Evolutionary conservation across 225 moss, liverwort and hornwort genomes (phyloP), one percentile per base, ranked within the genome.

Genomic region (Pseudisothecium myosuroides): DNA sequence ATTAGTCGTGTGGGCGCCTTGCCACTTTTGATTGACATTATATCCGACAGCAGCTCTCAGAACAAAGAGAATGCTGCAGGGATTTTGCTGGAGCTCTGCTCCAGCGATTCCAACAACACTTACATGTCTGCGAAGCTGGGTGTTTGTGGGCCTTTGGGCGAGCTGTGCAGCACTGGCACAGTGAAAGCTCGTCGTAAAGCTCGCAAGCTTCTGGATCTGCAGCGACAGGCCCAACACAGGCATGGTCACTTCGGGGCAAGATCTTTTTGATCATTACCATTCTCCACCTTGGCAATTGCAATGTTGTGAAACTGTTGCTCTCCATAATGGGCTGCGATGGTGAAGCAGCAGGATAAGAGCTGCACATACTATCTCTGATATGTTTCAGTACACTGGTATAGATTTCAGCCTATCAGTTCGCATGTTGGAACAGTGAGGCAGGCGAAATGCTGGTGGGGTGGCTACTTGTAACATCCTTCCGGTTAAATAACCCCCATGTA

Each of bases 41-140:
- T 98, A 73, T 92, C 94, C 14, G 93, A 94, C 26, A 93, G 95
- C 47, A 83, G 85, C 76, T 91, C 98, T 14, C 93, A 97, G 91
- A 97, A 97, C 85, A 96, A 94, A 90, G 98, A 98, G 82, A 98
- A 98, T 75, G 98, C 98, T 11, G 93, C 95, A 10, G 95, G 94
- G 21, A 98, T 98, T 39, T 82, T 98, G 31, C 88, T 97, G 47
- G 95, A 98, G 91, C 89, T 98, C 29, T 95, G 98, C 83, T 91
- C 84, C 41, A 93, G 86, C 37, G 96, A 96, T 61, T 91, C 93
- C 34, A 94, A 92, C 88, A 95, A 96, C 80, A 87, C 95, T 37
- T 93, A 93, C 83, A 92, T 92, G 89, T 95, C 97, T 59, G 95
- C 94, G n/a, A 96, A 92, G 88, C 94, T 96, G 17, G 98, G 97